These are phyloP conservation scores for Oryza meyeriana DNA, from an alignment of 176 grass and related monocot genomes.

Conservation along the genomic window DNA sequence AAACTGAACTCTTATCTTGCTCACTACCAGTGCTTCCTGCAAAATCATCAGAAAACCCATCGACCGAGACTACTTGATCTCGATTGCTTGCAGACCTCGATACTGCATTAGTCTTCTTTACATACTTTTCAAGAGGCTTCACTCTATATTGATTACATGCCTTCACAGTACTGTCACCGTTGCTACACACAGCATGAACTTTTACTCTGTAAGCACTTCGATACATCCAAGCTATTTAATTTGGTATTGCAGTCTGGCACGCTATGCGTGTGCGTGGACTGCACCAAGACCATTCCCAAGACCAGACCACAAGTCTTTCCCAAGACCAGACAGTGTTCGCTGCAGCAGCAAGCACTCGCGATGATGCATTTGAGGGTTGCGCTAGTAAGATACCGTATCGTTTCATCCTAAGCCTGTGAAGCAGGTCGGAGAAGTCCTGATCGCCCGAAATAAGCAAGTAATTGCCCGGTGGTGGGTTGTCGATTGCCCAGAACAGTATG, in stretches of 20 bases:
- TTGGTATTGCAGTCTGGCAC: slow-evolving; percentile 15
- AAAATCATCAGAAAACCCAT: slow-evolving; percentile 6
- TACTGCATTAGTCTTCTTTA: slow-evolving; percentile 21
- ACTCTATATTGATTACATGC: slow-evolving; percentile 19
- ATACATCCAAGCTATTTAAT: slow-evolving; percentile 12
- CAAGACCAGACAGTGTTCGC: slow-evolving; percentile 73
- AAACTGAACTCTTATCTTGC: slow-evolving; percentile 20
- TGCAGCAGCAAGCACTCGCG: slow-evolving; percentile 50
- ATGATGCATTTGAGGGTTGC: slow-evolving; percentile 53
- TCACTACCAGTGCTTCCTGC: slow-evolving; percentile 7
- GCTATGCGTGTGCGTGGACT: slow-evolving; percentile 34
- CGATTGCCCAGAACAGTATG: slow-evolving; percentile 83
- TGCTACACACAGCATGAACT: slow-evolving; percentile 16
- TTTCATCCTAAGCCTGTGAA: slow-evolving; percentile 73
- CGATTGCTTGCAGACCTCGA: not conserved
- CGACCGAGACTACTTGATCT: not conserved
- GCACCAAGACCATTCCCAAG: slow-evolving; percentile 33
- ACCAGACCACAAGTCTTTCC: slow-evolving; percentile 57
- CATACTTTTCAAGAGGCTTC: slow-evolving; percentile 38
- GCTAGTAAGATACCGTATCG: slow-evolving; percentile 72
- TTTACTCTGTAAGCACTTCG: slow-evolving; percentile 15
- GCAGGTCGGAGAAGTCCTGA: slow-evolving; percentile 70
- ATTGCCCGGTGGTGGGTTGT: slow-evolving; percentile 80
- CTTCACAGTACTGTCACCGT: slow-evolving; percentile 27
- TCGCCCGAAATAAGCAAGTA: slow-evolving; percentile 82